Conservation (phyloP, 345 rosid genomes). For the Erysimum cheiranthoides region DNA sequence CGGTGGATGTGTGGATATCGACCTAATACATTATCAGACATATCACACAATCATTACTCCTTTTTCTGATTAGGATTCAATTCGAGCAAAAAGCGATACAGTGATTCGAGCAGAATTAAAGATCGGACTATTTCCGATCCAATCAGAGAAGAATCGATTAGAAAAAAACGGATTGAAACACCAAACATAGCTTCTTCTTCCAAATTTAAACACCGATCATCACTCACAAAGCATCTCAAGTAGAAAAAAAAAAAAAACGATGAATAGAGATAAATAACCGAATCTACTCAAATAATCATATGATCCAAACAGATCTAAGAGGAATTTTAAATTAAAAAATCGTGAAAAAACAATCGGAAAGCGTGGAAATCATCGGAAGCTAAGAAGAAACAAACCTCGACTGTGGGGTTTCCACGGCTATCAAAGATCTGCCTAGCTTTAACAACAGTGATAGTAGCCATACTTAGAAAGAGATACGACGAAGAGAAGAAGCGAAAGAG, state of each 20-base stretch:
- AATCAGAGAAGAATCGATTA: background rate
- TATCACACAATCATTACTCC: background rate
- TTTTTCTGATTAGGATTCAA: no score
- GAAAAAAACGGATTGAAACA: background rate
- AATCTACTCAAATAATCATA: no score
- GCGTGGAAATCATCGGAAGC: background rate
- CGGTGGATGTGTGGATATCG: conserved; percentile 67
- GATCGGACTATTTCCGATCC: background rate
- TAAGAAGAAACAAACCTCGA: conserved; percentile 64
- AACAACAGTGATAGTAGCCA: conserved; percentile 66
- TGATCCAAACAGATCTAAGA: no score
- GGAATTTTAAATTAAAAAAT: no score
- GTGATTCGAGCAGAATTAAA: background rate
- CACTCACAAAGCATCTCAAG: conserved; percentile 10
- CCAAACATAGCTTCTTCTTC: no score
- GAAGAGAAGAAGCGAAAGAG: background rate
- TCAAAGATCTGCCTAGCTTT: conserved; percentile 94
- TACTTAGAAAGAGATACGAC: conserved; percentile 9
- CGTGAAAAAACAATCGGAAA: background rate
- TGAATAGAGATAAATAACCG: no score
- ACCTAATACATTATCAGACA: conserved; percentile 48
- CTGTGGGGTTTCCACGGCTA: conserved; percentile 98
- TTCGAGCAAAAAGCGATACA: no score
- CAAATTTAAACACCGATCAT: background rate
- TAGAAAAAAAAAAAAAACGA: background rate